A percentile compares a stretch with the other conserved stretches of the same genome.
phyloP scores from a whole-genome alignment of 148 eudicot genomes.

The Tetragonia tetragonoides region DNA sequence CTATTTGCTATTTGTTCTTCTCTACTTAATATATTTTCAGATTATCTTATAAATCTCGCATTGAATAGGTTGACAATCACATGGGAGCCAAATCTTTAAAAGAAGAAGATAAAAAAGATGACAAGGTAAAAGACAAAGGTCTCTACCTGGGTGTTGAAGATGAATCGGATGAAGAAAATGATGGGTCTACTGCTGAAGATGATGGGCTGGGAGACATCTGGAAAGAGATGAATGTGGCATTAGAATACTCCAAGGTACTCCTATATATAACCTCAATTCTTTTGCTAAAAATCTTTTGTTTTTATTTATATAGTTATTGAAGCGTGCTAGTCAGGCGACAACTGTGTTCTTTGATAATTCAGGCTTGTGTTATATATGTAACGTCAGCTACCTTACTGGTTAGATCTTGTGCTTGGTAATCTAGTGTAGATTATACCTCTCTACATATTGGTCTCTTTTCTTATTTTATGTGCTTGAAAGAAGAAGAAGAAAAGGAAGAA shows the following conservation, averaged over 20 bases:
- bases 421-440: neutral
- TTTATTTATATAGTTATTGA: neutral
- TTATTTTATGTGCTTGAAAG: too few relatives aligned
- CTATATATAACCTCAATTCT: neutral
- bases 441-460: too few relatives aligned
- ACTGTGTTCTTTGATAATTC: too few relatives aligned
- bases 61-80: slow-evolving; percentile 35
- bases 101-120: slow-evolving; percentile 26
- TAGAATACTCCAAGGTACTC: slow-evolving; percentile 77
- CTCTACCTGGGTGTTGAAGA: slow-evolving; percentile 60
- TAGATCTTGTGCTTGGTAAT: neutral
- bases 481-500: too few relatives aligned
- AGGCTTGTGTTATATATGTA: neutral
- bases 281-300: neutral
- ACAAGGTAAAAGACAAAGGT: slow-evolving; percentile 52
- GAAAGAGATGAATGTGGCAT: slow-evolving; percentile 77
- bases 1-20: neutral
- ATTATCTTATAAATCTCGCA: neutral
- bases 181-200: slow-evolving; percentile 32
- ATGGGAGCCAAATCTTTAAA: slow-evolving; percentile 19
- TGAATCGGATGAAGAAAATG: slow-evolving; percentile 39
- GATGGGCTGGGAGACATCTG: slow-evolving; percentile 73
- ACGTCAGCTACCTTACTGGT: neutral
- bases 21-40: neutral
- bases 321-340: neutral